Evolutionary conservation across 345 rosid genomes (phyloP).

Genomic region (Eucalyptus urophylla): DNA sequence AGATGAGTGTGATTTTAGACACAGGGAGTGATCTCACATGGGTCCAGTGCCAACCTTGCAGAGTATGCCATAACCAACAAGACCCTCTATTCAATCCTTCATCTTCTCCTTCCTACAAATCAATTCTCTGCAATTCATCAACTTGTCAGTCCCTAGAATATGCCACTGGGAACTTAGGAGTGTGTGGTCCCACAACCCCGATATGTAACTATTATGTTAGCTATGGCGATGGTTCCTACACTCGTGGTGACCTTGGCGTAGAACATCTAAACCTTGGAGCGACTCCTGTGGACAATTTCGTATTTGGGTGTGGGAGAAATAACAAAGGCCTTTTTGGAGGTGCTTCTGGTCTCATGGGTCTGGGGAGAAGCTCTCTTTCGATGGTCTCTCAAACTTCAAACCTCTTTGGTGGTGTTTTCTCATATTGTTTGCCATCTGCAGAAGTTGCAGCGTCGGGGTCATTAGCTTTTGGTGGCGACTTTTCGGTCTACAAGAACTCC

Average conservation of each 20-base stretch:
- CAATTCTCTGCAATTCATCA: slow-evolving; percentile 54
- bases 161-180: slow-evolving; percentile 38
- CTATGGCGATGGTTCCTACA: slow-evolving; percentile 90
- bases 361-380: slow-evolving; percentile 68
- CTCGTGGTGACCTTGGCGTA: slow-evolving; percentile 54
- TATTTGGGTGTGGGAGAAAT: slow-evolving; percentile 78
- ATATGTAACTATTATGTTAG: slow-evolving; percentile 56
- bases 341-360: slow-evolving; percentile 81
- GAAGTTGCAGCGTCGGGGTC: slow-evolving; percentile 63
- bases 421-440: slow-evolving; percentile 75
- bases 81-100: slow-evolving; percentile 71
- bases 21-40: slow-evolving; percentile 95
- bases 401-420: slow-evolving; percentile 60
- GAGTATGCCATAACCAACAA: slow-evolving; percentile 51
- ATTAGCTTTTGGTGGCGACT: slow-evolving; percentile 45
- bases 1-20: slow-evolving; percentile 65
- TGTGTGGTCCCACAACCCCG: slow-evolving; percentile 13
- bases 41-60: slow-evolving; percentile 93
- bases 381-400: slow-evolving; percentile 48
- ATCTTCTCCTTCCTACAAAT: slow-evolving; percentile 41
- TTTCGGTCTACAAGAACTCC: slow-evolving; percentile 43
- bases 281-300: slow-evolving; percentile 20
- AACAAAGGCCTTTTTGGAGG: slow-evolving; percentile 78
- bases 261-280: slow-evolving; percentile 42
- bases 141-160: slow-evolving; percentile 43